Evolutionary conservation across 176 grass and related monocot genomes (phyloP), one percentile per base, ranked within the genome.

Genomic region (Musa acuminata): DNA sequence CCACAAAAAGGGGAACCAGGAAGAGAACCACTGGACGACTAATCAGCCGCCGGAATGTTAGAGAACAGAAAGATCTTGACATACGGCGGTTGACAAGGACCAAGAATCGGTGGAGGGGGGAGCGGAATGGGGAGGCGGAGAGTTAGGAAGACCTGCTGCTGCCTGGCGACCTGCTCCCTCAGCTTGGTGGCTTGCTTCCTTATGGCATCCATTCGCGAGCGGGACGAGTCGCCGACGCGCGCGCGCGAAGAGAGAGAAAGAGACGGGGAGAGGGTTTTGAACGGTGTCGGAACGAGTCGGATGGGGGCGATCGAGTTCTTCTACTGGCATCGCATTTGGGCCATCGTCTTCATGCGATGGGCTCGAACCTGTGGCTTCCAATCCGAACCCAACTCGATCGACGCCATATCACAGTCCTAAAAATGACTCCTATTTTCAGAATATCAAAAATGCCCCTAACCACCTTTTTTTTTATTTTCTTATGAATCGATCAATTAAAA

Each of bases 121-220:
- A 52, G 14, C 57, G 2, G 57, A n/a, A 19, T 62, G 14, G 14
- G 57, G 49, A 52, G 1, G 12, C 13, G 27, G 64, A 67, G 65
- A 67, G 3, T 3, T 35, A 8, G 14, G 43, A n/a, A 2, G 1
- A 53, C 70, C 50, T 72, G 70, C 51, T 72, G 70, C 70, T 72
- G 70, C 70, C 70, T n/a, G 9, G 70, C 49, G 20, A 72, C 49
- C 51, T 72, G 70, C 70, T 72, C 70, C 70, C 70, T 51, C n/a
- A 72, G 50, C 49, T 72, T 53, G 9, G 70, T 53, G 7, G 50
- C 70, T 50, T 72, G 70, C 70, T 72, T 72, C 70, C 51, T 72
- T 21, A 72, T 13, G 50, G 70, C 49, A 20, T 72, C 70, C 49
- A 72, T 72, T 72, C 6, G 48, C 70, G 27, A 17, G 65, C 10